Base-by-base conservation (phyloP, 1,139 yeast species). In the Candida smagusa region DNA sequence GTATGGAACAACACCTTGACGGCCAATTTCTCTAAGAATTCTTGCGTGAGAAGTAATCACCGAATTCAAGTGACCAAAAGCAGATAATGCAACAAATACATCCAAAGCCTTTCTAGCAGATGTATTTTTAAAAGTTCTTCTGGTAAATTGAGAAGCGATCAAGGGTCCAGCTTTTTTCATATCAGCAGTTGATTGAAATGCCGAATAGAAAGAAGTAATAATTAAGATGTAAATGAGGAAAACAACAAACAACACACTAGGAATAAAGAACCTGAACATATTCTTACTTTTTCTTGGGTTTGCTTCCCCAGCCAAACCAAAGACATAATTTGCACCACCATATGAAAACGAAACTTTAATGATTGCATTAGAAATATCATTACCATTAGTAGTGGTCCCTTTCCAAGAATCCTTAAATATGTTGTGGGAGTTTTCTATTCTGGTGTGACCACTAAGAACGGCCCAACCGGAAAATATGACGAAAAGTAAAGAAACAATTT, bases 1-100 rank as follows among this genome's bases (percentile, higher is more conserved):
- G 42, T 52, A 70, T 12, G 76, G 75, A 32, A 70, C 54, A 12
- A 69, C 72, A 36, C 74, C 74, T 50, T 70, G 74, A 52, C 75
- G 58, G 6, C 74, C 75, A 51, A 72, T 67, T 46, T 70, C 74
- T 52, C 74, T 61, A 26, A 70, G 53, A 9, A 63, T 45, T 53
- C 75, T 59, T 4, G 72, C 61, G 40, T 68, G 74, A 2, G 70
- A 65, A 16, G 69, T 52, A 33, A 63, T 53, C 7, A 63, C 71
- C 7, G 73, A 65, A 12, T 65, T 45, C 37, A 68, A 55, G 45
- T 69, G 74, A 7, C 74, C 74, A 36, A 66, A 59, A 4, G 74
- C 70, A 12, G 71, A 62, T 16, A 69, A 48, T 2, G 73, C 71
- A 42, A 69, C 70, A 41, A 68, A 53, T 2, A 56, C 64, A 41